A percentile compares a stretch with the other conserved stretches of the same genome.
Evolutionary conservation across 768 basidiomycete species (phyloP).

Genomic region (Udeniomyces megalosporus): DNA sequence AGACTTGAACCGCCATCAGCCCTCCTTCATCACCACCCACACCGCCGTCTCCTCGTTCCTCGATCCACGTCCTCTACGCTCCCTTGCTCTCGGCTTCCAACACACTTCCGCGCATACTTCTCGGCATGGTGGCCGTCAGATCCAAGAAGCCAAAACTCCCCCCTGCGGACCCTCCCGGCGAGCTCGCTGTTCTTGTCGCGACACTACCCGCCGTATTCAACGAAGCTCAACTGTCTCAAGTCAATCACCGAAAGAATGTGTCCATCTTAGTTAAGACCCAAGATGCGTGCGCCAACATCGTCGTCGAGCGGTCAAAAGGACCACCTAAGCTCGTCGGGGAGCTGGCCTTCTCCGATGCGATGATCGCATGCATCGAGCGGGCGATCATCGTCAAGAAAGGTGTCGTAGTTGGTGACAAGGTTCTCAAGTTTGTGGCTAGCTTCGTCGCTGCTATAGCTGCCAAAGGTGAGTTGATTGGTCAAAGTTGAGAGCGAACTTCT

Average conservation of each 20-base stretch:
- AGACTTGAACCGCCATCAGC: no score
- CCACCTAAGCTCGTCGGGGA: slow-evolving; percentile 54
- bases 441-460: slow-evolving; percentile 48
- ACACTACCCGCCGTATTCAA: slow-evolving; percentile 53
- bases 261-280: slow-evolving; percentile 59
- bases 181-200: slow-evolving; percentile 22
- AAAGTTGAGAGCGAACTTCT: no score
- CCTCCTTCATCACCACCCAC: no score
- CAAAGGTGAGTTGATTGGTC: slow-evolving; percentile 39
- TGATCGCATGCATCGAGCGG: slow-evolving; percentile 44
- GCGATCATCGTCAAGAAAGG: slow-evolving; percentile 68
- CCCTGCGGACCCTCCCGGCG: no score
- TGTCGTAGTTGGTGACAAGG: slow-evolving; percentile 50
- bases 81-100: no score
- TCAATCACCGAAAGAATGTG: slow-evolving; percentile 81
- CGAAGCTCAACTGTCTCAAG: slow-evolving; percentile 53
- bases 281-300: slow-evolving; percentile 20
- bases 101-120: no score
- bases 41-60: no score
- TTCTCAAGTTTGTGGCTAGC: slow-evolving; percentile 63
- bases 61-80: no score
- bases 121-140: no score
- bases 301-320: slow-evolving; percentile 34
- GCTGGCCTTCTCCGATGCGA: slow-evolving; percentile 50
- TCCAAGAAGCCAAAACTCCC: no score